Evolutionary conservation across 441 rosid genomes (phyloP).

Genomic region (Jatropha podagrica): DNA sequence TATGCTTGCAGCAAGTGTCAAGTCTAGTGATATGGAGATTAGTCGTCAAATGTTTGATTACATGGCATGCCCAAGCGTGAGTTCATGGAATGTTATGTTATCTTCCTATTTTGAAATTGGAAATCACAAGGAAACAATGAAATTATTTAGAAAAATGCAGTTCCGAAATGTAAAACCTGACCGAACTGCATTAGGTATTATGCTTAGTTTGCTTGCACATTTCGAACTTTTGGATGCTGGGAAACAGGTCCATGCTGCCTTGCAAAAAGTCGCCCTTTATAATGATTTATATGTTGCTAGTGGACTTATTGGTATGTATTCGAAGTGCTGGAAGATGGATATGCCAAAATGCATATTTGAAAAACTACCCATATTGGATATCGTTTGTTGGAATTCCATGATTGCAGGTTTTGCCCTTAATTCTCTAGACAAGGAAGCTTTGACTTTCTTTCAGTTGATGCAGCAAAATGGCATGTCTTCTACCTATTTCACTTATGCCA

Average conservation of each 20-base stretch:
- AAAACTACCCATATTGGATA: constrained; percentile 39
- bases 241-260: constrained; percentile 67
- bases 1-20: constrained; percentile 61
- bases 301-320: constrained; percentile 71
- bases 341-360: constrained; percentile 45
- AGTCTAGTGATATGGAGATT: constrained; percentile 50
- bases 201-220: constrained; percentile 59
- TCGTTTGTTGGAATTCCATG: constrained; percentile 82
- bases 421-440: constrained; percentile 52
- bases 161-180: constrained; percentile 53
- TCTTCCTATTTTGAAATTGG: constrained; percentile 57
- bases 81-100: constrained; percentile 66
- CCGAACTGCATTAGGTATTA: constrained; percentile 54
- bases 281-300: constrained; percentile 63
- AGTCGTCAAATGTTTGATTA: constrained; percentile 46
- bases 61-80: constrained; percentile 42
- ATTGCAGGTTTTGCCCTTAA: constrained; percentile 61
- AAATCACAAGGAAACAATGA: constrained; percentile 46
- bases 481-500: constrained; percentile 64
- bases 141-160: constrained; percentile 67
- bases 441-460: constrained; percentile 56
- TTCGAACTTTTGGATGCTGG: constrained; percentile 58
- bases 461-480: constrained; percentile 44
- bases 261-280: constrained; percentile 33
- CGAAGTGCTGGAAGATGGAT: constrained; percentile 59